Percentiles rank a stretch among this genome's conserved stretches.
phyloP scores from a whole-genome alignment of 78 protist species.

The Bodo saltans region DNA sequence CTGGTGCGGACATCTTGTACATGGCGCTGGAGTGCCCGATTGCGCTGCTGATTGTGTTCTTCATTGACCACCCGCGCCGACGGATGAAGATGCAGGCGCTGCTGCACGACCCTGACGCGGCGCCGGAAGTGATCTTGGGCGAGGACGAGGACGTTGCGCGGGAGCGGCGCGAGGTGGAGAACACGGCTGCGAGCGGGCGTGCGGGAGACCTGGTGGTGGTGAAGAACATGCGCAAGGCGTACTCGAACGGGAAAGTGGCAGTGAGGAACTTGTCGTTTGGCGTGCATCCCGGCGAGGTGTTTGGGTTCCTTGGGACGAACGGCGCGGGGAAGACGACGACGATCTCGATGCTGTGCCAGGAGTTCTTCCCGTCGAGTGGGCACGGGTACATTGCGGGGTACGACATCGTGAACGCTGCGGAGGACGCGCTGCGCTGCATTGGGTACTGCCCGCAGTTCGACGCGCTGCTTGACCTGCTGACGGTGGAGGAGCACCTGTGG shows the following conservation, averaged over 20 bases:
- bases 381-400: constrained; percentile 57
- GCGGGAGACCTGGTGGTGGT: constrained; percentile 13
- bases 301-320: constrained; percentile 24
- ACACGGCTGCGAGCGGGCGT: not conserved
- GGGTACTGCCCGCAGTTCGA: constrained; percentile 77
- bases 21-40: constrained; percentile 8
- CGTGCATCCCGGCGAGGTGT: constrained; percentile 9
- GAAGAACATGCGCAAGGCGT: constrained; percentile 17
- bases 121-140: not conserved
- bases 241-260: not conserved
- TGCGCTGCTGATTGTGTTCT: not conserved
- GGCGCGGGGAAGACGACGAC: constrained; percentile 73
- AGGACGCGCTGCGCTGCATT: constrained; percentile 16
- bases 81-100: not conserved
- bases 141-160: not conserved
- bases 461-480: constrained; percentile 39
- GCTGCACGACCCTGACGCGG: not conserved
- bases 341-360: constrained; percentile 59
- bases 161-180: not conserved
- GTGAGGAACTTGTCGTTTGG: constrained; percentile 18
- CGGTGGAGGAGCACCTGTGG: constrained; percentile 40
- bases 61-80: constrained; percentile 4
- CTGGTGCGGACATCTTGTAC: not conserved
- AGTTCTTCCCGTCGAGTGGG: constrained; percentile 48
- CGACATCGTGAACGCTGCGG: constrained; percentile 17